A percentile compares a stretch with the other conserved stretches of the same genome.
These are phyloP conservation scores for Tylopilus sp. DNA, from an alignment of 1,284 basidiomycete species.

Conservation along the genomic window DNA sequence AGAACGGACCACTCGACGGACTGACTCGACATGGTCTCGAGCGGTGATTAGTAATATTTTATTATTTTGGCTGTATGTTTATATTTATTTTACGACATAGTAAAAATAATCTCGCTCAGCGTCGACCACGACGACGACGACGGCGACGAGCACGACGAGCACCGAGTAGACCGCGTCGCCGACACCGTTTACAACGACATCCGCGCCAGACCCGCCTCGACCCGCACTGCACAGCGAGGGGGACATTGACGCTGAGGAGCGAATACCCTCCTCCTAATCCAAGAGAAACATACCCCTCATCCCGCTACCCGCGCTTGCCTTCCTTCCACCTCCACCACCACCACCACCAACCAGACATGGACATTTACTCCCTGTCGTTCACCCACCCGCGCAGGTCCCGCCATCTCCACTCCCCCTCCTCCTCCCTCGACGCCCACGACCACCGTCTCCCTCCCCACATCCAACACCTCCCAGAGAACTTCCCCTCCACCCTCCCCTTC, in stretches of 20 bases:
- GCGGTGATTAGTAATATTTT: conserved; percentile 8
- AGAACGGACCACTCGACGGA: conserved; percentile 25
- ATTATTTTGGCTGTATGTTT: background rate
- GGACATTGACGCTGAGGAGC: conserved; percentile 23
- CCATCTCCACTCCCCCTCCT: conserved; percentile 55
- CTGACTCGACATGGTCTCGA: conserved; percentile 5
- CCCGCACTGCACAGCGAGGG: conserved; percentile 1
- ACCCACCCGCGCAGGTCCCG: conserved; percentile 78
- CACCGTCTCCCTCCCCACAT: conserved; percentile 47
- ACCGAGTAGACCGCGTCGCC: conserved; percentile 24
- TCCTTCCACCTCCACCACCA: background rate
- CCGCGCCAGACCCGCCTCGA: background rate
- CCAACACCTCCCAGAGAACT: conserved; percentile 35
- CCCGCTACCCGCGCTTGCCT: conserved; percentile 5
- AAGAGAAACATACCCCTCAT: conserved; percentile 19
- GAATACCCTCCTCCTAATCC: conserved; percentile 31
- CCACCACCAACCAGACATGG: conserved; percentile 53
- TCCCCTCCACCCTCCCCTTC: conserved; percentile 36
- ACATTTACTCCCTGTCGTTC: conserved; percentile 91
- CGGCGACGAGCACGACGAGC: conserved; percentile 18
- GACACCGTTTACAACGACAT: conserved; percentile 6
- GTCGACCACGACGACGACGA: conserved; percentile 22
- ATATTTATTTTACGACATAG: background rate
- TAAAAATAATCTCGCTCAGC: conserved; percentile 26
- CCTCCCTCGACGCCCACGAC: conserved; percentile 62